Percentiles rank a stretch among this genome's conserved stretches.
These are phyloP conservation scores for Filosporella fistucella DNA, from an alignment of 495 filamentous ascomycete species.

Conservation along the genomic window DNA sequence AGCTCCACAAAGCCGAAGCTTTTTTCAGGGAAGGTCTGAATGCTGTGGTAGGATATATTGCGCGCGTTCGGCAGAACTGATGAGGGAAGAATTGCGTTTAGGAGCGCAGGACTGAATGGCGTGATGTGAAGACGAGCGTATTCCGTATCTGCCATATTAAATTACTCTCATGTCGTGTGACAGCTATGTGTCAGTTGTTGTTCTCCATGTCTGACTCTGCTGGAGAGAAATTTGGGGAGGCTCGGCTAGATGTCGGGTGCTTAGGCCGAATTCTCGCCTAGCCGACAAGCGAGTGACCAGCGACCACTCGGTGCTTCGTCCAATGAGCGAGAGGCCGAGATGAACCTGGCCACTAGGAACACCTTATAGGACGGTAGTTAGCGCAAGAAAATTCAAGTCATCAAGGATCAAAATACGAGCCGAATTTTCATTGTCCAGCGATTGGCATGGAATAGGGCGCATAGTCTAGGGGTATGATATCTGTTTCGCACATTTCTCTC, in stretches of 20 bases:
- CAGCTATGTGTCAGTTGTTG: neutral
- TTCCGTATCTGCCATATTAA: conserved; percentile 13
- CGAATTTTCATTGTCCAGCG: conserved; percentile 1
- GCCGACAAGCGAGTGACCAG: too few species aligned
- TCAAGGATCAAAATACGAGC: too few species aligned
- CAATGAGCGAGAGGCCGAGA: too few species aligned
- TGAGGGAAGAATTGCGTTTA: conserved; percentile 62
- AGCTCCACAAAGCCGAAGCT: conserved; percentile 86
- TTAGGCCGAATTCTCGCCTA: too few species aligned
- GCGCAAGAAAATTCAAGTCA: too few species aligned
- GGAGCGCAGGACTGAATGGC: conserved; percentile 69
- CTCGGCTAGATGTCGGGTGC: too few species aligned
- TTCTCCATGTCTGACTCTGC: too few species aligned
- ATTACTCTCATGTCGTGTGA: neutral
- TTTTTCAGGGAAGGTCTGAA: conserved; percentile 85
- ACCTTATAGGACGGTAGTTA: too few species aligned
- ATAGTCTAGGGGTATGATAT: conserved; percentile 14
- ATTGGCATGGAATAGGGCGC: neutral
- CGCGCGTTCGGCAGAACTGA: conserved; percentile 59
- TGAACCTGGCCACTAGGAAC: too few species aligned
- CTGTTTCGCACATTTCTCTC: conserved; percentile 18
- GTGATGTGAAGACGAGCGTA: conserved; percentile 78
- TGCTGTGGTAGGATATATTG: conserved; percentile 76
- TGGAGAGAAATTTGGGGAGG: conserved; percentile 2
- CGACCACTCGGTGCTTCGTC: too few species aligned